Percentiles rank a stretch among this genome's conserved stretches.
These are phyloP conservation scores for Sphenostylis stenocarpa DNA, from an alignment of 306 rosid genomes.

Conservation along the genomic window DNA sequence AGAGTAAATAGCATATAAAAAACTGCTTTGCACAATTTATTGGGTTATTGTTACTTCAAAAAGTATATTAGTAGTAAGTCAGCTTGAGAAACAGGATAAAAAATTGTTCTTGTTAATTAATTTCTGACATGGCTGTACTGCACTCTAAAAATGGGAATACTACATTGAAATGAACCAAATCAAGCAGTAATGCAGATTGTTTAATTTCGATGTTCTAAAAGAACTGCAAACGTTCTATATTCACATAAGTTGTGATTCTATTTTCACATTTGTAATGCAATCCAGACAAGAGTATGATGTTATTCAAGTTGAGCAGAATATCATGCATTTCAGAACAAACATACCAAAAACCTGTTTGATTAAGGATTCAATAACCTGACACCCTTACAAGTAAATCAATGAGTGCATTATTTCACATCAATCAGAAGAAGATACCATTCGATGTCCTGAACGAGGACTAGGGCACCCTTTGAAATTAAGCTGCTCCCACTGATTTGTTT, in stretches of 20 bases:
- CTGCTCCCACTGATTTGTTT: constrained; percentile 98
- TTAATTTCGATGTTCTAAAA: too few species aligned
- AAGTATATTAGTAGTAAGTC: constrained; percentile 1
- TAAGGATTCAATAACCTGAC: not conserved
- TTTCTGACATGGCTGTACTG: not conserved
- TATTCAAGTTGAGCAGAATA: not conserved
- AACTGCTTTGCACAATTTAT: not conserved
- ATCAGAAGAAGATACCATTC: constrained; percentile 67
- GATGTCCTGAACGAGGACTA: constrained; percentile 97
- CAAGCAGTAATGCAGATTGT: not conserved
- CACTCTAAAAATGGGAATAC: not conserved
- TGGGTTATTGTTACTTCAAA: not conserved
- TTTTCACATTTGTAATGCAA: constrained; percentile 22
- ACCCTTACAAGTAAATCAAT: not conserved
- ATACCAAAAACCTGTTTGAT: not conserved
- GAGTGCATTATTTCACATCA: constrained; percentile 15
- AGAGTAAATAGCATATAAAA: not conserved
- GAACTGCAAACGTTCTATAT: too few species aligned
- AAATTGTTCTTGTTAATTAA: not conserved
- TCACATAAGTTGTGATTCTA: too few species aligned
- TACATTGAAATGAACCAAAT: constrained; percentile 14
- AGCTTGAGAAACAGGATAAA: not conserved
- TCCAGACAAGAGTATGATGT: not conserved
- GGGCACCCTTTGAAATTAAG: constrained; percentile 89
- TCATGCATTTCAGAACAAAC: constrained; percentile 10